phyloP scores from a whole-genome alignment of 768 basidiomycete species.

The Amanita pseudoporphyria region DNA sequence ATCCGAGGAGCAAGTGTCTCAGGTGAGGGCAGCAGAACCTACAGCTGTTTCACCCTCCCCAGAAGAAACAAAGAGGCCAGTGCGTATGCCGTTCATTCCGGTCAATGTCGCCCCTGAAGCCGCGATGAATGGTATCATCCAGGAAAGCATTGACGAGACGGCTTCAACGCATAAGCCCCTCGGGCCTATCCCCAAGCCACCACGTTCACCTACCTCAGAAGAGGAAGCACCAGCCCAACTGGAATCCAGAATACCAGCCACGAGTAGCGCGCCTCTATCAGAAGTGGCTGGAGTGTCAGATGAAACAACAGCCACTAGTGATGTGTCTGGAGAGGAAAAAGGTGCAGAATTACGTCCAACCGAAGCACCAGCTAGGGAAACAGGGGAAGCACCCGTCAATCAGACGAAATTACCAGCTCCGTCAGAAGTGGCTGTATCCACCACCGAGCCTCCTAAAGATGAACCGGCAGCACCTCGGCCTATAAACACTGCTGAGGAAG shows the following conservation, averaged over 20 bases:
- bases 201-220: background rate
- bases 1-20: background rate
- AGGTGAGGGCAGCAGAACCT: background rate
- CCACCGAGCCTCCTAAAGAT: background rate
- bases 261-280: background rate
- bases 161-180: constrained; percentile 5
- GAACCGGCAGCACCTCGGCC: background rate
- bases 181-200: background rate
- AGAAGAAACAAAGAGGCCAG: background rate
- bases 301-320: no score
- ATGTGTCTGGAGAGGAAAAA: background rate
- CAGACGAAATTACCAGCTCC: background rate
- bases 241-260: background rate
- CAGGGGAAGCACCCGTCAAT: background rate
- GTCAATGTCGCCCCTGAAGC: constrained; percentile 3
- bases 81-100: constrained; percentile 1
- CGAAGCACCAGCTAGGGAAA: background rate
- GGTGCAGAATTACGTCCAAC: background rate
- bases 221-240: background rate
- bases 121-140: background rate
- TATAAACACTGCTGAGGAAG: background rate
- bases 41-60: background rate
- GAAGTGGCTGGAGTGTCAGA: no score
- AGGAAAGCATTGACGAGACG: background rate
- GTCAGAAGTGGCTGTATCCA: background rate